These are phyloP conservation scores for Setomelanomma holmii DNA, from an alignment of 2,329 filamentous ascomycete species.

Conservation along the genomic window DNA sequence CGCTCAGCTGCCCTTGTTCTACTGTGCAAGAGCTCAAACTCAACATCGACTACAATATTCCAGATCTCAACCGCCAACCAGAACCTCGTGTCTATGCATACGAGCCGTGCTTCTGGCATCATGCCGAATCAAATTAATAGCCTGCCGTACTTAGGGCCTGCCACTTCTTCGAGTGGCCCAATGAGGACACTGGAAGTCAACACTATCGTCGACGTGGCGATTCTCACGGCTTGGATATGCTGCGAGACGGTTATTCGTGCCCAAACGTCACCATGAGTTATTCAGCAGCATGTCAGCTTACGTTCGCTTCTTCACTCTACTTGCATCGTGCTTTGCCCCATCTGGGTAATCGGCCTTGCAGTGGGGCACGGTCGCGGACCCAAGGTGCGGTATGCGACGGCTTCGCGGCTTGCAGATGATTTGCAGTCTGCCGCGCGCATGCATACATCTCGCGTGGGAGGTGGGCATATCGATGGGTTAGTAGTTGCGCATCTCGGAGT, in stretches of 20 bases:
- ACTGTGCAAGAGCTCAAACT: background rate
- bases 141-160: background rate
- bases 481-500: background rate
- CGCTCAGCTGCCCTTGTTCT: background rate
- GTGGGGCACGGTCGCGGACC: background rate
- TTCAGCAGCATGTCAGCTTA: conserved; percentile 1
- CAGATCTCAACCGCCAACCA: background rate
- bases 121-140: background rate
- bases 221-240: background rate
- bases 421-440: conserved; percentile 1
- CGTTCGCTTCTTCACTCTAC: background rate
- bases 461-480: background rate
- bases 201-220: background rate
- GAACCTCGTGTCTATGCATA: background rate
- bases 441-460: conserved; percentile 2
- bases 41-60: background rate
- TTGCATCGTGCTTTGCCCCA: background rate
- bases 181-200: background rate
- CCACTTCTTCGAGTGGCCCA: background rate
- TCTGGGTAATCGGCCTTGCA: background rate
- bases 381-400: background rate
- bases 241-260: background rate
- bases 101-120: background rate
- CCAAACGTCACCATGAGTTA: background rate
- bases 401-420: conserved; percentile 2